Evolutionary conservation across 768 basidiomycete species (phyloP), one percentile per base, ranked within the genome.

Genomic region (Auricularia auricula-judae): DNA sequence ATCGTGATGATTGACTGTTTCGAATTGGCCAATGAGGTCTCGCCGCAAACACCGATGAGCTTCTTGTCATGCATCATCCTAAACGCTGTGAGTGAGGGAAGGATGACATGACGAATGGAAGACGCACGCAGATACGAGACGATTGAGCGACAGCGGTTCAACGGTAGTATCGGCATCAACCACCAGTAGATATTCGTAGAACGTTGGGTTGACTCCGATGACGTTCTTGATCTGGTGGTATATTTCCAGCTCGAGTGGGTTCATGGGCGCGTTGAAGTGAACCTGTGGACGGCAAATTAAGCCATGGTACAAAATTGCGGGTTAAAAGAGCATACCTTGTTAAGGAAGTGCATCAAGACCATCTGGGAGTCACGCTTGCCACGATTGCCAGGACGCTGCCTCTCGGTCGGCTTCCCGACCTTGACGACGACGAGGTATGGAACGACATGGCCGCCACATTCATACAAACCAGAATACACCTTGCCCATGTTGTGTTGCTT

Each of bases 181-280:
- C 73, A 86, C 93, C 78, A 96, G 89, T 66, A 94, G 68, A 70
- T 95, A 98, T 76, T 98, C 97, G 76, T 98, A 99, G 78, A 98
- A 98, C 0, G 93, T 88, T 2, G 96, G 97, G 76, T 99, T 97
- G 71, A 99, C 93, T 75, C 97, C 97, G 70, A 99, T 98, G 63
- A 98, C 94, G 71, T 99, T 99, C 83, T 98, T 93, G 82, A 98
- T 94, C 76, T 99, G 97, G 74, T 98, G 97, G 72, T 94, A 98
- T 79, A 99, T 96, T 78, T 99, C 97, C 63, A 99, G 77, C 76
- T 99, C 97, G 67, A 96, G 76, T 0, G 97, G 97, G 71, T 89
- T 92, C 97, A 99, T 98, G 0, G 94, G 88, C 23, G 92, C 76
- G 74, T 95, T 92, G 76, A 96, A 98, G 76, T 98, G 97, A 56